Conservation (phyloP, 2,329 filamentous ascomycete species). For the Fusarium setosum region DNA sequence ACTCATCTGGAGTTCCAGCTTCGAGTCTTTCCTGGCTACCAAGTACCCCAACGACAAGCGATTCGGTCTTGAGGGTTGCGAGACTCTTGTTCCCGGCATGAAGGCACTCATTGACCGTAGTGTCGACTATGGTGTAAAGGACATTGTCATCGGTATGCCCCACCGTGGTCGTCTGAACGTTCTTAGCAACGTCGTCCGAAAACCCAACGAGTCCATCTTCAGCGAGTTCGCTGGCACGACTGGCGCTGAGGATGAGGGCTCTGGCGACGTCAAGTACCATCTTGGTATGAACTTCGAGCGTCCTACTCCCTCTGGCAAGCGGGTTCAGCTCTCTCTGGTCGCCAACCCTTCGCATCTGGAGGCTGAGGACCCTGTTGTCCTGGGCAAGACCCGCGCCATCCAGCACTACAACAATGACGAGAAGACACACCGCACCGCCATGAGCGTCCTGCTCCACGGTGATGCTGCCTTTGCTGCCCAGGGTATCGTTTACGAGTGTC, state of each 20-base stretch:
- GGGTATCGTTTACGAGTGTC: conserved; percentile 97
- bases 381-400: conserved; percentile 97
- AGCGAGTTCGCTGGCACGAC: conserved; percentile 93
- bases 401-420: conserved; percentile 99
- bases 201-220: conserved; percentile 99
- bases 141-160: conserved; percentile 99
- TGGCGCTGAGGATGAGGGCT: conserved; percentile 92
- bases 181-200: conserved; percentile 97
- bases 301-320: conserved; percentile 97
- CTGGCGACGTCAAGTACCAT: conserved; percentile 99
- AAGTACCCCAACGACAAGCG: conserved; percentile 99
- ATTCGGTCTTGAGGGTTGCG: conserved; percentile 97
- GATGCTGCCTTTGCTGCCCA: conserved; percentile 97
- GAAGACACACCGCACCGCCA: conserved; percentile 86
- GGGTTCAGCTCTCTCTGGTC: conserved; percentile 97
- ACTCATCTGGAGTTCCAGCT: conserved; percentile 98
- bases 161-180: conserved; percentile 98
- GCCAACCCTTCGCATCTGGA: conserved; percentile 99
- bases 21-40: conserved; percentile 93
- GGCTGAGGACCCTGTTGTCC: conserved; percentile 96
- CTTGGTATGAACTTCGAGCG: conserved; percentile 99
- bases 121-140: conserved; percentile 98
- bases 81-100: conserved; percentile 98
- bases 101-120: conserved; percentile 98
- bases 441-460: conserved; percentile 96